Evolutionary conservation across 176 grass and related monocot genomes (phyloP), one percentile per base, ranked within the genome.

Genomic region (Zizania latifolia): DNA sequence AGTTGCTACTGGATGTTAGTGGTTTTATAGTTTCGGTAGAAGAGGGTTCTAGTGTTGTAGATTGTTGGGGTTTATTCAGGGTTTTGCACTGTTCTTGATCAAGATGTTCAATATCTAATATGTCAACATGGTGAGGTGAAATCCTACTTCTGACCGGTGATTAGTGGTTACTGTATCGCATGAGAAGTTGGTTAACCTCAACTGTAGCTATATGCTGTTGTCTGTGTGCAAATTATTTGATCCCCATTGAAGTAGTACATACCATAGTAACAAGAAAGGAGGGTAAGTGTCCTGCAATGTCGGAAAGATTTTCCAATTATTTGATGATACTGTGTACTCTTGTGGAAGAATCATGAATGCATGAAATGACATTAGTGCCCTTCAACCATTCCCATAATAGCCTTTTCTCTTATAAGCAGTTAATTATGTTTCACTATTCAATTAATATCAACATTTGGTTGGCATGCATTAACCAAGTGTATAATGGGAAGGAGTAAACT

Each of bases 161-260:
- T 60, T 75, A 22, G 16, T 10, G 10, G 12, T 44, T 67, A 33
- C 80, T 35, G 28, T 26, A 34, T 64, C n/a, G 37, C n/a, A 64
- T 22, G 19, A 76, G 19, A 72, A 21, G 9, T 16, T 51, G 31
- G 57, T 12, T 48, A 83, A 82, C 33, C 44, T 66, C 43, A 70
- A 51, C 29, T 51, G 22, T 33, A 79, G n/a, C 14, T 5, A 57
- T 84, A 17, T 62, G 19, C 23, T 17, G 16, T 53, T 54, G 10
- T 64, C 21, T 58, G 34, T 14, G 10, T 21, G 38, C 29, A 43
- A 70, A 77, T 50, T 32, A 33, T 57, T 41, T 17, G 6, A 9
- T 19, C 22, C 70, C 65, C 16, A 38, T 63, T 69, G 51, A 68
- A 40, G 50, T 56, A 19, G 10, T 55, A 15, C n/a, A 6, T 37